Base-by-base conservation (phyloP, 75 land plant species). In the Cupressus sempervirens region DNA sequence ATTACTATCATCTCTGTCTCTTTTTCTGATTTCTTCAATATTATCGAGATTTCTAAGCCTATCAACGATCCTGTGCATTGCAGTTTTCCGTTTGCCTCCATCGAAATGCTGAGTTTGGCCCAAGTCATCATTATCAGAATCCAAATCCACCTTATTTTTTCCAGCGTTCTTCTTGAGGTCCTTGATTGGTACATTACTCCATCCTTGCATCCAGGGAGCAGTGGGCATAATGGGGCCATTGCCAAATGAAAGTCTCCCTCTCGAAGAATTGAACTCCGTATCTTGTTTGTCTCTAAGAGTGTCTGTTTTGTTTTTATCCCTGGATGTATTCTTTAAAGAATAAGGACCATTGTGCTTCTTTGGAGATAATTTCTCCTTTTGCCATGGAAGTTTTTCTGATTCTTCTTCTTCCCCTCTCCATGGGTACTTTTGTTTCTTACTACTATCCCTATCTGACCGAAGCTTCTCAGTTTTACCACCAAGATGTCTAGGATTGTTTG, bases 31-130 rank as follows among this genome's bases (percentile, higher is more conserved):
- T 20, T 82, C 89, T 36, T 91, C 48, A 12, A 41, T 8, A 20
- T 43, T 83, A 67, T 93, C 91, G 15, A 93, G 82, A 73, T 92
- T 93, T 73, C 95, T 82, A 38, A 93, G 83, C 79, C 91, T 86
- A 7, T 89, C 85, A 26, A 93, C 95, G 76, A 93, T 93, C 83
- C 93, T 76, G 43, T 93, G 91, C 56, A 93, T 93, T 18, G 95
- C 92, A 50, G 85, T 87, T 9, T 62, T 38, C 2, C 89, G 87
- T 23, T 52, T 82, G 0, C 32, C 77, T 85, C 89, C 90, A 83
- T 90, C 89, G 41, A 18, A 54, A 45, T 87, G 81, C 68, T 89
- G 92, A 87, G 86, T 84, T 23, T 84, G 67, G 14, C 50, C 67
- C 36, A 34, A 10, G 46, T 83, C 84, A 45, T 79, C 81, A 29